phyloP scores from a whole-genome alignment of 2,329 filamentous ascomycete species.

The Botrytis byssoidea region DNA sequence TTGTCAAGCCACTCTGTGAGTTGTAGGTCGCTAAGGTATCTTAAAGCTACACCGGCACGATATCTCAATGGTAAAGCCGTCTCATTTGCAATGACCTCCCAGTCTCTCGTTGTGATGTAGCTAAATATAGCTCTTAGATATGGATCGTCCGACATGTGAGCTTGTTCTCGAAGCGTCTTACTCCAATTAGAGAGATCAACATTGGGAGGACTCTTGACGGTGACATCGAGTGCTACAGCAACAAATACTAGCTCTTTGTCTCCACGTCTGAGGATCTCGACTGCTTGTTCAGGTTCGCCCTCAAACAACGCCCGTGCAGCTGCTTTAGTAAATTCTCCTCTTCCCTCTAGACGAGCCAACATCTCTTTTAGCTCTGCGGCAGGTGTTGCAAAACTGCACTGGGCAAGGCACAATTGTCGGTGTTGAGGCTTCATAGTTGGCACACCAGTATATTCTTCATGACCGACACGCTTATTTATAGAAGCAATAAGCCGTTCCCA shows the following conservation, averaged over 20 bases:
- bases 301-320: conserved; percentile 75
- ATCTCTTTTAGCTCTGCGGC: conserved; percentile 46
- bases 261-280: conserved; percentile 66
- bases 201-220: conserved; percentile 50
- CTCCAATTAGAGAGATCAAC: conserved; percentile 38
- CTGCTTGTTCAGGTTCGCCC: conserved; percentile 65
- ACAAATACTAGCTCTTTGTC: conserved; percentile 69
- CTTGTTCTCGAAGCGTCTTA: conserved; percentile 33
- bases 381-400: conserved; percentile 69
- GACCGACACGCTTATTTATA: conserved; percentile 60
- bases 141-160: conserved; percentile 62
- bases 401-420: conserved; percentile 70
- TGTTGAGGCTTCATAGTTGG: conserved; percentile 66
- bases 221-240: conserved; percentile 64
- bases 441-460: conserved; percentile 63
- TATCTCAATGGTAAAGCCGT: conserved; percentile 71
- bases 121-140: conserved; percentile 78
- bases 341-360: conserved; percentile 47
- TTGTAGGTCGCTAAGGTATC: conserved; percentile 60
- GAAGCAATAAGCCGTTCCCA: conserved; percentile 63
- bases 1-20: conserved; percentile 67
- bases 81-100: conserved; percentile 71
- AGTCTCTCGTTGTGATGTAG: conserved; percentile 73
- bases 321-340: conserved; percentile 66
- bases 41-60: conserved; percentile 70